Evolutionary conservation across 2,329 filamentous ascomycete genomes (phyloP).

Genomic region (Hymenoscyphus salicellus): DNA sequence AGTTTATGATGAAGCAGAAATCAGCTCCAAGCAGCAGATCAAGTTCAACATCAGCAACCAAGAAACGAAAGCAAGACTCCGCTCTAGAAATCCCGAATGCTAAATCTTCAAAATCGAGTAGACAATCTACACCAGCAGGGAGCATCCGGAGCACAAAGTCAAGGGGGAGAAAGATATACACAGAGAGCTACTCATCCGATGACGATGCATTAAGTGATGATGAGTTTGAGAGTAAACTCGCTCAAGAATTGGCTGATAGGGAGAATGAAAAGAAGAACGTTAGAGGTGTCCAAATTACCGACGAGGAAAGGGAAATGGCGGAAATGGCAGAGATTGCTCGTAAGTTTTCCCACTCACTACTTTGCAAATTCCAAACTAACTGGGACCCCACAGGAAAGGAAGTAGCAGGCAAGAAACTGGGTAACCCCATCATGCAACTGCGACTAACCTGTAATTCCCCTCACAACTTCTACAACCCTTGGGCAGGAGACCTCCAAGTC

Average conservation of each 20-base stretch:
- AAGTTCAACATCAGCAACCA: conserved; percentile 44
- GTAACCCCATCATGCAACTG: conserved; percentile 89
- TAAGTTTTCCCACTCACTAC: conserved; percentile 40
- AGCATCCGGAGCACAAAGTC: conserved; percentile 49
- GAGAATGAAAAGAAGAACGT: conserved; percentile 35
- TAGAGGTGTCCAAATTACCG: conserved; percentile 42
- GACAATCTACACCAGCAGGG: conserved; percentile 68
- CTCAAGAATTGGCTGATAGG: conserved; percentile 53
- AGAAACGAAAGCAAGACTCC: conserved; percentile 52
- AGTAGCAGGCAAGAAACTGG: conserved; percentile 85
- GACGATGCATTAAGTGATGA: conserved; percentile 70
- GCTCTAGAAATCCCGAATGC: conserved; percentile 42
- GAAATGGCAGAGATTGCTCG: conserved; percentile 74
- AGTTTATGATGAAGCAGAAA: conserved; percentile 41
- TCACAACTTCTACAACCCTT: conserved; percentile 96
- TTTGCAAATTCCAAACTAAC: conserved; percentile 32
- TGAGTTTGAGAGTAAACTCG: conserved; percentile 77
- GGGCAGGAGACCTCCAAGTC: conserved; percentile 60
- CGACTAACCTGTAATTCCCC: conserved; percentile 90
- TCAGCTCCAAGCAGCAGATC: conserved; percentile 8
- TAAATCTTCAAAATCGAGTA: conserved; percentile 74
- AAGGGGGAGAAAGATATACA: conserved; percentile 44
- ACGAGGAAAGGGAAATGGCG: conserved; percentile 61
- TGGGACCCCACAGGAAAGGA: conserved; percentile 60
- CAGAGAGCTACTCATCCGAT: conserved; percentile 57